These are phyloP conservation scores for Anisogramma anomala DNA, from an alignment of 2,329 filamentous ascomycete species.

Conservation along the genomic window DNA sequence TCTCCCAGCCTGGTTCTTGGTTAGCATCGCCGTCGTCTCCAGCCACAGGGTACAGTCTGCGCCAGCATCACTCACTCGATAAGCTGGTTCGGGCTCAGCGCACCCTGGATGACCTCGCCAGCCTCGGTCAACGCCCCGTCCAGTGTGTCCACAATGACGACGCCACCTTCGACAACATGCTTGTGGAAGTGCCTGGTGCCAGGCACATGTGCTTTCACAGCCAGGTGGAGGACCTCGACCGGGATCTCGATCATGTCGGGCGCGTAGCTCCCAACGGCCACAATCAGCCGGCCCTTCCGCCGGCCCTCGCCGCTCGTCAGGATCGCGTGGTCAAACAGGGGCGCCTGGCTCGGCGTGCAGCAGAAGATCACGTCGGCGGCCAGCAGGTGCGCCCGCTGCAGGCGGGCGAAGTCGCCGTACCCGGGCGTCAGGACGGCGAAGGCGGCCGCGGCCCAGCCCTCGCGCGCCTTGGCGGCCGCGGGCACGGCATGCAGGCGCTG, in stretches of 20 bases:
- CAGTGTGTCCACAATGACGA: constrained; percentile 63
- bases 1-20: constrained; percentile 53
- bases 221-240: constrained; percentile 59
- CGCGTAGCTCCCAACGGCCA: constrained; percentile 59
- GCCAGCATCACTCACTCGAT: constrained; percentile 50
- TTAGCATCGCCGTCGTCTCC: background rate
- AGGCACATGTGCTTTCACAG: constrained; percentile 33
- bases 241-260: constrained; percentile 75
- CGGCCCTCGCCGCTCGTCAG: constrained; percentile 61
- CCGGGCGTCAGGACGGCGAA: constrained; percentile 58
- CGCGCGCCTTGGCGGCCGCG: constrained; percentile 33
- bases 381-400: constrained; percentile 59
- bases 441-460: constrained; percentile 54
- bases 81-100: constrained; percentile 59
- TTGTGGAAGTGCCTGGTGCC: constrained; percentile 52
- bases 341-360: constrained; percentile 65
- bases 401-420: constrained; percentile 55
- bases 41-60: background rate
- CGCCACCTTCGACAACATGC: constrained; percentile 51
- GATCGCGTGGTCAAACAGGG: constrained; percentile 62
- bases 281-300: constrained; percentile 58
- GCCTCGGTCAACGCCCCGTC: constrained; percentile 72
- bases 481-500: constrained; percentile 36
- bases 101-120: constrained; percentile 74
- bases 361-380: constrained; percentile 76